Evolutionary conservation across 1,284 basidiomycete species (phyloP).

Genomic region (Takashimella tepidaria): DNA sequence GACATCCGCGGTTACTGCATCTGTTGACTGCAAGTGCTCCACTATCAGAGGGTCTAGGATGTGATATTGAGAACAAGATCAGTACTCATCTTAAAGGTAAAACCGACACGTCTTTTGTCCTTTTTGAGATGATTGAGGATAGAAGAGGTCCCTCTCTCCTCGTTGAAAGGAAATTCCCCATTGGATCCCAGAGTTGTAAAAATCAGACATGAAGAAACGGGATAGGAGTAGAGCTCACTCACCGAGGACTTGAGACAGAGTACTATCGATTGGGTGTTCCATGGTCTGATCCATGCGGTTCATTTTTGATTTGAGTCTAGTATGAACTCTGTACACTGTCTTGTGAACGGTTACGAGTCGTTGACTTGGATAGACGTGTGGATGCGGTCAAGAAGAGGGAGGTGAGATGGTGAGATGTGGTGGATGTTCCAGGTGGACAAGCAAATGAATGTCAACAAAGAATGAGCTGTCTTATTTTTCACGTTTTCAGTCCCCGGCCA

Average conservation of each 20-base stretch:
- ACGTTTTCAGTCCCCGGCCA: too few relatives aligned
- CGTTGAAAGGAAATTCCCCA: too few relatives aligned
- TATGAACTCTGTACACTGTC: not conserved
- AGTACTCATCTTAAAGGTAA: too few relatives aligned
- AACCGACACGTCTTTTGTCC: too few relatives aligned
- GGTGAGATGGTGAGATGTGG: slow-evolving; percentile 20
- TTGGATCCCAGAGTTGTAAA: too few relatives aligned
- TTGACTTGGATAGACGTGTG: not conserved
- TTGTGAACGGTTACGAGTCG: not conserved
- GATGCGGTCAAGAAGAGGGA: slow-evolving; percentile 4
- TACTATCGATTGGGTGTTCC: slow-evolving; percentile 11
- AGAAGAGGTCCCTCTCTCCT: too few relatives aligned
- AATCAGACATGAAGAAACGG: too few relatives aligned
- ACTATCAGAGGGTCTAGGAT: too few relatives aligned
- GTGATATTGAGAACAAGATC: too few relatives aligned
- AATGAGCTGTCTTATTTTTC: slow-evolving; percentile 1
- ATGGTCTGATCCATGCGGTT: slow-evolving; percentile 1
- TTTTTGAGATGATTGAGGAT: too few relatives aligned
- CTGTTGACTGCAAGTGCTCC: too few relatives aligned
- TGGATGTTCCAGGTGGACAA: too few relatives aligned
- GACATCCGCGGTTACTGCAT: not conserved
- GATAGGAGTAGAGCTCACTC: not conserved
- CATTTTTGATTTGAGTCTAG: not conserved
- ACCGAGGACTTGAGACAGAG: slow-evolving; percentile 15
- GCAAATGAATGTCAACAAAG: not conserved